Conservation (phyloP, 2,329 filamentous ascomycete genomes). For the Alternaria ethzedia region DNA sequence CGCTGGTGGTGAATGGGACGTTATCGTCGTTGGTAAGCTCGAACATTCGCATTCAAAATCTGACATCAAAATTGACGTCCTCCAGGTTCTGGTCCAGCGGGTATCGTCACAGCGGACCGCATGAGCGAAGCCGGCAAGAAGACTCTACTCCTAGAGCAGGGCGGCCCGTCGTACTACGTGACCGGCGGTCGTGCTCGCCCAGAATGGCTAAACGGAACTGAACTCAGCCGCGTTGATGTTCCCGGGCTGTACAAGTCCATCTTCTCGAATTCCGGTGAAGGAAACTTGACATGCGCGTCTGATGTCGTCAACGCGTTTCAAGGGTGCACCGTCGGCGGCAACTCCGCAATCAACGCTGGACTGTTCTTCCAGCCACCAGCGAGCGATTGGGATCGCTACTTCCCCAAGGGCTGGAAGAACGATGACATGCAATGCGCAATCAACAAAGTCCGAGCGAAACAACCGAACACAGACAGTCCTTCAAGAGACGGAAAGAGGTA, state of each 20-base stretch:
- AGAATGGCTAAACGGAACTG: conserved; percentile 56
- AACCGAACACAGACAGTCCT: conserved; percentile 54
- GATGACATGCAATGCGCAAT: conserved; percentile 57
- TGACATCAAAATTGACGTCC: background rate
- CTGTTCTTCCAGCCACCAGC: conserved; percentile 61
- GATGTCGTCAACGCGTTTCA: conserved; percentile 53
- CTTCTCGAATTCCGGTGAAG: conserved; percentile 49
- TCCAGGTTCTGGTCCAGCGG: conserved; percentile 57
- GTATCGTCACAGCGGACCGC: conserved; percentile 60
- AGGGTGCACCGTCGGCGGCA: conserved; percentile 61
- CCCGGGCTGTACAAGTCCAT: conserved; percentile 61
- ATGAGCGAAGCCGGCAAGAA: conserved; percentile 60
- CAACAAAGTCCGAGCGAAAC: conserved; percentile 52
- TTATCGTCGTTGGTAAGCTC: conserved; percentile 29
- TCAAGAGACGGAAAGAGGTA: conserved; percentile 56
- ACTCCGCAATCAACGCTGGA: conserved; percentile 62
- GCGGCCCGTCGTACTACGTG: conserved; percentile 58
- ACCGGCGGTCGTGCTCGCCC: conserved; percentile 58
- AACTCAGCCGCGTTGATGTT: conserved; percentile 60
- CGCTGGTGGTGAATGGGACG: conserved; percentile 26
- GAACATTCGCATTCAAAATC: background rate
- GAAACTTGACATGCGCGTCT: conserved; percentile 50
- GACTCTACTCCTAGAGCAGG: conserved; percentile 60
- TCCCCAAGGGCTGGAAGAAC: conserved; percentile 59
- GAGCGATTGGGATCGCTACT: conserved; percentile 60